Base-by-base conservation (phyloP, 495 filamentous ascomycete genomes). In the Podospora bellae-mahoneyi region DNA sequence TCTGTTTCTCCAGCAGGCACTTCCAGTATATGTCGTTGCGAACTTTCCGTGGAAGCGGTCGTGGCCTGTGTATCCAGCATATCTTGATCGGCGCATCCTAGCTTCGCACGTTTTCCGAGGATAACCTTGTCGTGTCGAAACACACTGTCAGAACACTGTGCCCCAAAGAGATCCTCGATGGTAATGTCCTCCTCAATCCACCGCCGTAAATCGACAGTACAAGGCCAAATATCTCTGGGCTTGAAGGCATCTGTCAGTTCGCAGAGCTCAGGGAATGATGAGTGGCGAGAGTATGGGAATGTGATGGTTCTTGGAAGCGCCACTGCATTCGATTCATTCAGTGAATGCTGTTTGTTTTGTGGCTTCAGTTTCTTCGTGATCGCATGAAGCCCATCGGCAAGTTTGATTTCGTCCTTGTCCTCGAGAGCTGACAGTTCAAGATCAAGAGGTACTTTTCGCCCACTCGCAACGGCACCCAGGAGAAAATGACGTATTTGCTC, bases 211-310 rank as follows among this genome's bases (percentile, higher is more conserved):
- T 93, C 83, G 5, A 94, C 88, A 1, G 92, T 94, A 74, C 94
- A 97, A 4, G 94, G 93, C 78, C 90, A 89, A 13, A 97, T 81
- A 76, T 97, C 92, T 67, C 80, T 85, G 0, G 92, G 93, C 53
- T 80, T 83, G 69, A 97, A 92, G 0, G 82, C 83, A 4, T 81
- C 71, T 4, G 96, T 81, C 0, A 98, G 78, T 67, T 88, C 75
- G 67, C 91, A 90, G 5, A 97, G 82, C 76, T 97, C 94, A 0
- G 79, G 78, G 63, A 94, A 92, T 0, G 92, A 97, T 0, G 94
- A 96, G 77, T 98, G 94, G 2, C 94, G 87, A 0, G 94, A 94
- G 73, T 94, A 98, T 4, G 93, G 92, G 68, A 97, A 97, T 13
- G 75, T 77, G 34, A 88, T 84, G 23, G 72, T 67, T 4, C 75